phyloP scores from a whole-genome alignment of 495 filamentous ascomycete genomes.

The Tuber aestivum region DNA sequence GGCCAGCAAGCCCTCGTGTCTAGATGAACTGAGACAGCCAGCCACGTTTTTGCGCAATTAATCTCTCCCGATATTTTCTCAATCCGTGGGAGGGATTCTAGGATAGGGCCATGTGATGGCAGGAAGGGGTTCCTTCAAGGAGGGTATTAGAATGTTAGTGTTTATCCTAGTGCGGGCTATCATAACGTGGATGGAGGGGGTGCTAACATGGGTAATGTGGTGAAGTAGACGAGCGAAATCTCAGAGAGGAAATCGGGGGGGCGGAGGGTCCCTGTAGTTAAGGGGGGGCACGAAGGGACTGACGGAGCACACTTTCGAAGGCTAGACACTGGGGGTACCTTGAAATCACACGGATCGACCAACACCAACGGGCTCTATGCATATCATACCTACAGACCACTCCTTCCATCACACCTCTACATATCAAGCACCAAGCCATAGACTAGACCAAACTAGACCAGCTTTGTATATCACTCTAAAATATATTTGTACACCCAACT shows the following conservation, averaged over 20 bases:
- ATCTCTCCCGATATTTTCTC: neutral
- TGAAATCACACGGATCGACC: no score
- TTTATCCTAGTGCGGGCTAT: neutral
- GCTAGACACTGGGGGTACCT: neutral
- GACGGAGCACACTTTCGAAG: neutral
- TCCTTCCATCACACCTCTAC: neutral
- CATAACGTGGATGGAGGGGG: neutral
- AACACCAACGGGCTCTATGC: neutral
- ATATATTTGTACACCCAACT: no score
- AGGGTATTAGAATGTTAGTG: neutral
- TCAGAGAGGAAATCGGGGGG: neutral
- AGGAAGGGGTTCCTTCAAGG: neutral
- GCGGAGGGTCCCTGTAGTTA: neutral
- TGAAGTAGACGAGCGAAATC: neutral
- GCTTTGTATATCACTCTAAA: no score
- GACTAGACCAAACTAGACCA: neutral
- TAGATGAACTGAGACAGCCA: neutral
- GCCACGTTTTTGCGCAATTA: neutral
- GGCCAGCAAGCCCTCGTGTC: neutral
- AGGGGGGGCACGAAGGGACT: neutral
- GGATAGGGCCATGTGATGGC: neutral
- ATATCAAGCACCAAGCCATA: neutral
- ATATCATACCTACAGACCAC: neutral
- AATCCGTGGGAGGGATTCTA: neutral
- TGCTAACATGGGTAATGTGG: neutral